Percentiles rank a stretch among this genome's conserved stretches.
phyloP scores from a whole-genome alignment of 495 filamentous ascomycete species.

The Xylaria grammica region DNA sequence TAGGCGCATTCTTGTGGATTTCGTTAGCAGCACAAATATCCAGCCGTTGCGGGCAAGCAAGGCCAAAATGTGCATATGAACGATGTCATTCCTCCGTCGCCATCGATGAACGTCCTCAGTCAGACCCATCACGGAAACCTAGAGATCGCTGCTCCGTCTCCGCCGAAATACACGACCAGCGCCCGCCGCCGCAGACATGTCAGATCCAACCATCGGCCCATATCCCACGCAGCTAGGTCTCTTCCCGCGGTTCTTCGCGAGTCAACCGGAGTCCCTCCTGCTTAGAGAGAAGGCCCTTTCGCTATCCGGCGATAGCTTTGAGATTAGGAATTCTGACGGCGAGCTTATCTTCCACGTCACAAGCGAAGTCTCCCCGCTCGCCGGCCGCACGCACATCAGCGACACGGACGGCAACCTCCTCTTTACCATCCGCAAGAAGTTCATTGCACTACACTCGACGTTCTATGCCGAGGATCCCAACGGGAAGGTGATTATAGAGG shows the following conservation, averaged over 20 bases:
- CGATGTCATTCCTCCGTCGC: too few relatives aligned
- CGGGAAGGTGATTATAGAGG: conserved; percentile 52
- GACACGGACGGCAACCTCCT: conserved; percentile 53
- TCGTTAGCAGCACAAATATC: background rate
- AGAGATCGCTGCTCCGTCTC: too few relatives aligned
- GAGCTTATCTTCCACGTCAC: conserved; percentile 57
- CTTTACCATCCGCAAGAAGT: conserved; percentile 59
- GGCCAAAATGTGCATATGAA: too few relatives aligned
- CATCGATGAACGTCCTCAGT: too few relatives aligned
- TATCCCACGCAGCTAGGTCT: conserved; percentile 49
- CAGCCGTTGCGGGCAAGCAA: too few relatives aligned
- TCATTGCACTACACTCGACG: conserved; percentile 54
- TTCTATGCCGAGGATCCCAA: conserved; percentile 48
- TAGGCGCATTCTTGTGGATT: background rate
- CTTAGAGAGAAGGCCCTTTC: conserved; percentile 63
- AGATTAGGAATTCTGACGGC: conserved; percentile 53
- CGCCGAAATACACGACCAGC: too few relatives aligned
- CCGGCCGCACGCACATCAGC: conserved; percentile 51
- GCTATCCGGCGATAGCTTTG: conserved; percentile 61
- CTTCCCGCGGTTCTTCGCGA: conserved; percentile 55
- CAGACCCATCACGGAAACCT: too few relatives aligned
- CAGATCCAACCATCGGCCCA: too few relatives aligned
- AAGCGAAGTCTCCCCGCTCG: conserved; percentile 47
- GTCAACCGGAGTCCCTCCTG: conserved; percentile 51
- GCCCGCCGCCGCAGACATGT: too few relatives aligned